Evolutionary conservation across 208 protist genomes (phyloP).

Genomic region (Crithidia sp.): DNA sequence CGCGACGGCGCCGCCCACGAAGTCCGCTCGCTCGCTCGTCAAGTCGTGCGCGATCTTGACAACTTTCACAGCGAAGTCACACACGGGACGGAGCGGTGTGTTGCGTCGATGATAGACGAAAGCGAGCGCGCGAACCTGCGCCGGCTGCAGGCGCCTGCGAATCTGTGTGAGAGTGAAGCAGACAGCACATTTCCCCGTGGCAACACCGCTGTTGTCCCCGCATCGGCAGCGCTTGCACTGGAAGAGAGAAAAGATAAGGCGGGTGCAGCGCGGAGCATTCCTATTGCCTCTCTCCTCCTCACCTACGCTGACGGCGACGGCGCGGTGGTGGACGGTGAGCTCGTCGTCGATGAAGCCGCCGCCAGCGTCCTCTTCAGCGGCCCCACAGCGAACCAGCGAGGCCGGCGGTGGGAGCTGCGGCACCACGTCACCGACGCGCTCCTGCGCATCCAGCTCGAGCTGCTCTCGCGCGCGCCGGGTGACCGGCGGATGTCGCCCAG

Average conservation of each 20-base stretch:
- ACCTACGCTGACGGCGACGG: not conserved
- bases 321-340: conserved; percentile 21
- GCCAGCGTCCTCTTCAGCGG: conserved; percentile 26
- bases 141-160: conserved; percentile 5
- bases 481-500: not conserved
- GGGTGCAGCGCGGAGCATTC: not conserved
- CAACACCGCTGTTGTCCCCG: not conserved
- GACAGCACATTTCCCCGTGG: not conserved
- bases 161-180: not conserved
- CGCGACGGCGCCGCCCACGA: not conserved
- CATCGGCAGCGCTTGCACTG: not conserved
- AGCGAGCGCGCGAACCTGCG: not conserved
- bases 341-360: conserved; percentile 9
- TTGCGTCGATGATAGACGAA: not conserved
- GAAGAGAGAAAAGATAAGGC: no score
- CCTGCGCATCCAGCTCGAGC: conserved; percentile 26
- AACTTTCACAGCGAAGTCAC: conserved; percentile 12
- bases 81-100: conserved; percentile 2
- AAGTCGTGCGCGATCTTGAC: conserved; percentile 25
- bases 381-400: conserved; percentile 18
- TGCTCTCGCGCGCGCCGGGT: conserved; percentile 8
- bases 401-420: conserved; percentile 31
- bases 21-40: conserved; percentile 14
- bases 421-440: conserved; percentile 30
- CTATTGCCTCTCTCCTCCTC: conserved; percentile 30